A percentile compares a stretch with the other conserved stretches of the same genome.
phyloP scores from a whole-genome alignment of 305 asterid species.

The Fraxinus xanthoxyloides region DNA sequence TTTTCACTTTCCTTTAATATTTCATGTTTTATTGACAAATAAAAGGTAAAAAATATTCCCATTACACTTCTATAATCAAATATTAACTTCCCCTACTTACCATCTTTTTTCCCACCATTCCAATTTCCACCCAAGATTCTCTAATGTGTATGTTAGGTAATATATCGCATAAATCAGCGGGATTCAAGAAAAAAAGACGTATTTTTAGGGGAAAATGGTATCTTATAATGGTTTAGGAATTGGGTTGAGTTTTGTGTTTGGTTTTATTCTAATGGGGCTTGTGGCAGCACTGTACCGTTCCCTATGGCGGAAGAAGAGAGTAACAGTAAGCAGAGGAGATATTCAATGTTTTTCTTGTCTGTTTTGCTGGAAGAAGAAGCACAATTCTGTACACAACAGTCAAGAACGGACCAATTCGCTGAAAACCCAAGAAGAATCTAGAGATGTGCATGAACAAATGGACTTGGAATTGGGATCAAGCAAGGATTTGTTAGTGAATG shows the following conservation, averaged over 20 bases:
- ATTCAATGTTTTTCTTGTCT: slow-evolving; percentile 34
- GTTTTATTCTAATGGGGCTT: slow-evolving; percentile 74
- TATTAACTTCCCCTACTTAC: neutral
- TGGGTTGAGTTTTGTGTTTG: slow-evolving; percentile 70
- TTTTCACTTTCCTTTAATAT: neutral
- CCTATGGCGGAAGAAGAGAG: slow-evolving; percentile 72
- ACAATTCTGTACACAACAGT: slow-evolving; percentile 28
- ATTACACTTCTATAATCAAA: neutral
- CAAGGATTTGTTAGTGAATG: slow-evolving; percentile 33
- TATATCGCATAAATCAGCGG: slow-evolving; percentile 5
- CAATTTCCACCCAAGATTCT: slow-evolving; percentile 11
- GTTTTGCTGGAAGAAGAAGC: slow-evolving; percentile 47
- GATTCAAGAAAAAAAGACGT: neutral
- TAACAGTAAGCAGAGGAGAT: slow-evolving; percentile 20
- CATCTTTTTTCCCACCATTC: neutral
- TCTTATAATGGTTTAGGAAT: slow-evolving; percentile 74
- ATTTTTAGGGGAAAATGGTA: slow-evolving; percentile 43
- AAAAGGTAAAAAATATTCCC: neutral
- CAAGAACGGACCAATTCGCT: slow-evolving; percentile 28
- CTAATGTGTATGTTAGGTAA: slow-evolving; percentile 32
- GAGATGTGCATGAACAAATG: slow-evolving; percentile 12
- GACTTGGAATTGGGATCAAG: slow-evolving; percentile 50
- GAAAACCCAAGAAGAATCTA: slow-evolving; percentile 26
- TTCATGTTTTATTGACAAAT: neutral
- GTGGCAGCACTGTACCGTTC: slow-evolving; percentile 74